Conservation (phyloP, 331 rosid species). For the Arachis monticola region DNA sequence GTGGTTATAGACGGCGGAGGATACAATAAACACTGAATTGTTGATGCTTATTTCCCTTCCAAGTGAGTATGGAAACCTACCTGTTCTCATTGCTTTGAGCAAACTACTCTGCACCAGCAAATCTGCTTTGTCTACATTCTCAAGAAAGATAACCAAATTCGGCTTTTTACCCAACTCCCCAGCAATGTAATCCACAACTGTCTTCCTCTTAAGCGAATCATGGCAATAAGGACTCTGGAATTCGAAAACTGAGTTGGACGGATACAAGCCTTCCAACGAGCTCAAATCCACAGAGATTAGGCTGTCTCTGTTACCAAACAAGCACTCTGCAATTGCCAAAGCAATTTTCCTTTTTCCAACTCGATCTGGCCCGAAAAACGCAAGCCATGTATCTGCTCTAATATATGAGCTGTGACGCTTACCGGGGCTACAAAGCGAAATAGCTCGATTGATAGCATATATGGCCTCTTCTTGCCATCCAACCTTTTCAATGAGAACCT, state of each 20-base stretch:
- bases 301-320: constrained; percentile 62
- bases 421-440: constrained; percentile 58
- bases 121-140: constrained; percentile 78
- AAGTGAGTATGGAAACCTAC: constrained; percentile 70
- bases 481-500: constrained; percentile 60
- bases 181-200: constrained; percentile 73
- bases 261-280: constrained; percentile 45
- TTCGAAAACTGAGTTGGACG: constrained; percentile 49
- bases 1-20: constrained; percentile 41
- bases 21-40: constrained; percentile 60
- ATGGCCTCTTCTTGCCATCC: constrained; percentile 89
- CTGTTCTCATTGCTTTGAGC: constrained; percentile 70
- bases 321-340: constrained; percentile 64
- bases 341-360: constrained; percentile 82
- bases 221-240: constrained; percentile 47
- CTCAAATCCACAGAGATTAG: constrained; percentile 70
- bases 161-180: constrained; percentile 78
- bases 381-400: constrained; percentile 81
- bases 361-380: constrained; percentile 81
- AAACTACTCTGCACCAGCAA: constrained; percentile 65
- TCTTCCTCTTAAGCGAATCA: constrained; percentile 70
- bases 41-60: constrained; percentile 81
- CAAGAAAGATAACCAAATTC: constrained; percentile 69
- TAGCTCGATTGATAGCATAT: constrained; percentile 53
- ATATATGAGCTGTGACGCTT: constrained; percentile 46